Conservation (phyloP, 495 filamentous ascomycete genomes). For the Astrothelium macrocarpum region DNA sequence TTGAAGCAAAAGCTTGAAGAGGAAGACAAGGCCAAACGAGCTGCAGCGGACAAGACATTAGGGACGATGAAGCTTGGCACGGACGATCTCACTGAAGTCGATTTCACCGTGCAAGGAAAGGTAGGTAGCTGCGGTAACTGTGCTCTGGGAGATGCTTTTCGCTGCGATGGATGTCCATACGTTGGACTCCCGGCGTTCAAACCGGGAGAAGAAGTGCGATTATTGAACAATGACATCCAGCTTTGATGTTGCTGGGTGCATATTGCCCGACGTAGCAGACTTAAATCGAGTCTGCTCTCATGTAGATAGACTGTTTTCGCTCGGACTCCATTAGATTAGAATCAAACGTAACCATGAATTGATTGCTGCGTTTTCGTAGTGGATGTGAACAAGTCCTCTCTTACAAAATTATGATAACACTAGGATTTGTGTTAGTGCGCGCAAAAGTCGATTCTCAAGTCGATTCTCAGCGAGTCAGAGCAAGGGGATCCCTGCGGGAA, state of each 20-base stretch:
- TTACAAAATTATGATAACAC: no score
- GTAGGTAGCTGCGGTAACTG: conserved; percentile 89
- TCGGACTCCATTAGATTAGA: neutral
- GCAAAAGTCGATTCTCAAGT: no score
- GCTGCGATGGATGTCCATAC: conserved; percentile 79
- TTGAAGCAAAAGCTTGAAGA: conserved; percentile 67
- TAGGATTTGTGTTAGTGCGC: no score
- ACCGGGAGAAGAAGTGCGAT: conserved; percentile 83
- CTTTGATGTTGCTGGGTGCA: conserved; percentile 42
- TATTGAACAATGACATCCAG: conserved; percentile 80
- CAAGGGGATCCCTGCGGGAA: conserved; percentile 1
- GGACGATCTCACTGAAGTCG: conserved; percentile 75
- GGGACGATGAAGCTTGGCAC: conserved; percentile 62
- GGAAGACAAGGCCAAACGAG: conserved; percentile 64
- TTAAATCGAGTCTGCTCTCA: neutral
- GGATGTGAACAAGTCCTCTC: no score
- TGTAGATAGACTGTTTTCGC: neutral
- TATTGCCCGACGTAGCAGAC: neutral
- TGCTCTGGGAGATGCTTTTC: conserved; percentile 81
- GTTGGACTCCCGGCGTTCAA: conserved; percentile 92
- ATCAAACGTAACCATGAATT: no score
- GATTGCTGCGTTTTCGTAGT: no score
- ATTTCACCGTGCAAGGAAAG: conserved; percentile 94
- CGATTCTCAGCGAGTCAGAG: neutral
- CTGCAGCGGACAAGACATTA: conserved; percentile 49